Base-by-base conservation (phyloP, 176 grass and related monocot species). In the Urochloa ruziziensis region DNA sequence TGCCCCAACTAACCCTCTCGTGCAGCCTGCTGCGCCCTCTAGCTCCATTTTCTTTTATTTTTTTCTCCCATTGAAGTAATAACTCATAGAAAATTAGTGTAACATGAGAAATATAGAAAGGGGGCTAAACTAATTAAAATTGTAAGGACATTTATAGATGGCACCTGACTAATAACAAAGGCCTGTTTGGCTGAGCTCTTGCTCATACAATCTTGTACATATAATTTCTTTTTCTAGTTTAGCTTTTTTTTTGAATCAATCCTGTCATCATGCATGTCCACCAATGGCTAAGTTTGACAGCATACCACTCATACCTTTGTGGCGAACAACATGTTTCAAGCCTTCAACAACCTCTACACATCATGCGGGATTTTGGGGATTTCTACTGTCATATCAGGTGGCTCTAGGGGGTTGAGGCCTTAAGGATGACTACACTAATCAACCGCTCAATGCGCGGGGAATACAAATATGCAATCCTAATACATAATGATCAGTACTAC, bases 1-100 rank as follows among this genome's bases (percentile, higher is more conserved):
- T 14, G 11, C 56, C 18, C 76, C 84, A 86, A 35, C 84, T 66
- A 80, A 86, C 77, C 35, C 68, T 64, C 43, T 47, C 19, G 19
- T 35, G 7, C 25, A 65, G 43, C 29, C 17, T 66, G 6, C 17
- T 66, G 14, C 42, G n/a, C n/a, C n/a, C 14, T 71, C 27, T 3
- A n/a, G 7, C 24, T 14, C 77, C 33, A n/a, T 58, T 36, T 11
- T 33, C 23, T 73, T 24, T 5, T 32, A 0, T 23, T 17, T 5
- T 7, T 0, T 0, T 2, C 7, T 49, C 40, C 7, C 72, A 15
- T 74, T 37, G n/a, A 80, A 54, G 18, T 52, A 43, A 40, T 6
- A 40, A 40, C 39, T 74, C 54, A 67, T 24, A 9, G 2, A 21
- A 40, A 54, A 18, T 14, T 62, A 25, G 10, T 29, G 10, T 62